phyloP scores from a whole-genome alignment of 495 filamentous ascomycete species.

The Corynascus novoguineensis region DNA sequence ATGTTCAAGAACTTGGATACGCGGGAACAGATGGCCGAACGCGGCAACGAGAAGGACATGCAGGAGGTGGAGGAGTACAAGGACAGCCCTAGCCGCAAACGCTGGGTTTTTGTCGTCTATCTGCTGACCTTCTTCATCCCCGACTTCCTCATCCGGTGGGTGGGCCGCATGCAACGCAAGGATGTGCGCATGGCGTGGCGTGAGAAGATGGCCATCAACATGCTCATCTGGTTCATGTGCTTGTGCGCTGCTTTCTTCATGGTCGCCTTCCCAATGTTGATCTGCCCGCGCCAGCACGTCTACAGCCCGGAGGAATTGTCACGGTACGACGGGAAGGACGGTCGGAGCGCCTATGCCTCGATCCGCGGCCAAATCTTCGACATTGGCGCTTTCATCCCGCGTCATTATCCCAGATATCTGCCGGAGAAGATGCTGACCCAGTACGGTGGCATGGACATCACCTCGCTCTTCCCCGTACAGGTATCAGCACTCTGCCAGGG shows the following conservation, averaged over 20 bases:
- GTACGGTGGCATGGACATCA: constrained; percentile 84
- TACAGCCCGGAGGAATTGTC: constrained; percentile 75
- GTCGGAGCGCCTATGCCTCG: constrained; percentile 58
- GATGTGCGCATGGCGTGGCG: constrained; percentile 94
- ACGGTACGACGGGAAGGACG: constrained; percentile 64
- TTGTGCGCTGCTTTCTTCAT: constrained; percentile 77
- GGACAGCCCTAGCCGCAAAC: constrained; percentile 74
- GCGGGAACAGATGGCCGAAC: constrained; percentile 88
- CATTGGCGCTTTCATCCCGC: constrained; percentile 62
- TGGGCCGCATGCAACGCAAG: constrained; percentile 85
- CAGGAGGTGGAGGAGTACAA: constrained; percentile 79
- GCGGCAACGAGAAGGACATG: constrained; percentile 85
- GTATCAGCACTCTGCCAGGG: constrained; percentile 89
- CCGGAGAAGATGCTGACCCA: constrained; percentile 58
- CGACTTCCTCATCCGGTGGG: constrained; percentile 69
- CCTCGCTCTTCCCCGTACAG: constrained; percentile 85
- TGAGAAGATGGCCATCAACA: constrained; percentile 96
- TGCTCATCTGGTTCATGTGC: constrained; percentile 93
- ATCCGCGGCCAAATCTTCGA: constrained; percentile 90
- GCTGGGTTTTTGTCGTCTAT: constrained; percentile 88
- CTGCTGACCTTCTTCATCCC: constrained; percentile 81
- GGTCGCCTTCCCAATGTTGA: constrained; percentile 76
- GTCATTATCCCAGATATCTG: constrained; percentile 73
- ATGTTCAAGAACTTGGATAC: constrained; percentile 99
- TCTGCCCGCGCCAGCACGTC: constrained; percentile 89